Conservation (phyloP, 495 filamentous ascomycete genomes). For the Sporormia fimetaria region DNA sequence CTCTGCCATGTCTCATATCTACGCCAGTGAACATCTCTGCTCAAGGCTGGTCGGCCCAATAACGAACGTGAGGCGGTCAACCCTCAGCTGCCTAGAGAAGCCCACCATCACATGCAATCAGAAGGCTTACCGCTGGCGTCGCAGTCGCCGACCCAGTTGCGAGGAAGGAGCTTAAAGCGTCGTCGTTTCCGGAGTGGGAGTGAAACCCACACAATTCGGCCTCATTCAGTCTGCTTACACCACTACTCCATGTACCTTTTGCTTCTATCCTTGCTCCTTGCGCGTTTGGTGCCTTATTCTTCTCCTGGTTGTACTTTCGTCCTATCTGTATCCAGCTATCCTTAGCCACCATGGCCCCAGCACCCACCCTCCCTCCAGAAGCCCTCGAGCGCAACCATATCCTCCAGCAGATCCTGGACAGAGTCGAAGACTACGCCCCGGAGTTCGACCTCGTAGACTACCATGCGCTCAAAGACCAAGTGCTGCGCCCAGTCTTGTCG, state of each 20-base stretch:
- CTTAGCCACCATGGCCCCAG: constrained; percentile 1
- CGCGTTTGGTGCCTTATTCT: background rate
- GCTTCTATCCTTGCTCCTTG: background rate
- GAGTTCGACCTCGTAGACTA: constrained; percentile 17
- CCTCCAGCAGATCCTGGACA: constrained; percentile 20
- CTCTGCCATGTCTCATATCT: too few species aligned
- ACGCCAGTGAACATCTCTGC: too few species aligned
- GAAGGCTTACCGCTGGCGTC: too few species aligned
- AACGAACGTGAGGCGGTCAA: too few species aligned
- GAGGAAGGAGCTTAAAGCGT: too few species aligned
- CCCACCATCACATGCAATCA: too few species aligned
- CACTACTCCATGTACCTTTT: background rate
- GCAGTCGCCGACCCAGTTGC: too few species aligned
- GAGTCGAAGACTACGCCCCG: constrained; percentile 12
- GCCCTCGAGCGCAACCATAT: constrained; percentile 19
- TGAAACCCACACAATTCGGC: background rate
- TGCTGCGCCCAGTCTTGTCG: constrained; percentile 19
- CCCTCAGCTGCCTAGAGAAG: constrained; percentile 13
- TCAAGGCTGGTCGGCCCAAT: too few species aligned
- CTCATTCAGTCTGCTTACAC: background rate
- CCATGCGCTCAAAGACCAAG: constrained; percentile 18
- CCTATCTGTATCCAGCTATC: background rate
- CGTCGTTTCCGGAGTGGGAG: too few species aligned
- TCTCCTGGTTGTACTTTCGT: background rate
- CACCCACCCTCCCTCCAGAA: background rate